phyloP scores from a whole-genome alignment of 2,329 filamentous ascomycete species.

The Hypoxylon sp. region DNA sequence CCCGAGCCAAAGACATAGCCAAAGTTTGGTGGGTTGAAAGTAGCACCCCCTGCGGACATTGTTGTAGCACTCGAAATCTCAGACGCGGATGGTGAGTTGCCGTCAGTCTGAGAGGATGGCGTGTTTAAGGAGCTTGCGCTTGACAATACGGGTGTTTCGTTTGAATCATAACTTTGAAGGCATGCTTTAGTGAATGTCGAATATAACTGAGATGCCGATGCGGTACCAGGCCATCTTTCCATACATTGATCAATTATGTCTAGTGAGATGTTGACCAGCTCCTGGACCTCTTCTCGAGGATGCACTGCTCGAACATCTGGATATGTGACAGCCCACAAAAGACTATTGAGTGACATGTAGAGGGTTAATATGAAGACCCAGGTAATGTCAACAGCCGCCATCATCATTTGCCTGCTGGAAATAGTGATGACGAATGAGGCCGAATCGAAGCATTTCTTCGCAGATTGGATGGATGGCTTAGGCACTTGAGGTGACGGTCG shows the following conservation, averaged over 20 bases:
- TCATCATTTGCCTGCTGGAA: slow-evolving; percentile 80
- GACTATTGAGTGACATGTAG: slow-evolving; percentile 90
- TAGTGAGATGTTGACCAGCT: slow-evolving; percentile 76
- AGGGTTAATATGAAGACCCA: slow-evolving; percentile 92
- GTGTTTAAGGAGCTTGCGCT: slow-evolving; percentile 51
- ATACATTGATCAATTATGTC: slow-evolving; percentile 82
- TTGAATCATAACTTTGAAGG: slow-evolving; percentile 82
- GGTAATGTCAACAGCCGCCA: slow-evolving; percentile 80
- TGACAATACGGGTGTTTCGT: slow-evolving; percentile 51
- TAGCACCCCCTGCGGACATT: slow-evolving; percentile 46
- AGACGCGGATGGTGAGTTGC: slow-evolving; percentile 57
- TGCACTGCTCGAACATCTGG: slow-evolving; percentile 80
- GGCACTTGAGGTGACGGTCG: slow-evolving; percentile 92
- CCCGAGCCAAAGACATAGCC: slow-evolving; percentile 66
- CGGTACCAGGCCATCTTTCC: slow-evolving; percentile 90
- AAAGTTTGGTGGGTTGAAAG: slow-evolving; percentile 64
- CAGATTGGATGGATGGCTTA: slow-evolving; percentile 80
- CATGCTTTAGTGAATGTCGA: slow-evolving; percentile 85
- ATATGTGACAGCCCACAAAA: slow-evolving; percentile 92
- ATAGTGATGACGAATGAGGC: slow-evolving; percentile 83
- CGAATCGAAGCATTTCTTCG: slow-evolving; percentile 83
- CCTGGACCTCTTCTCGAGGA: slow-evolving; percentile 76
- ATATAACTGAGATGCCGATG: slow-evolving; percentile 85
- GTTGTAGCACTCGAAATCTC: slow-evolving; percentile 51
- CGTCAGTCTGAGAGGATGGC: slow-evolving; percentile 58